Conservation (phyloP, 768 basidiomycete species). For the Xerocomellus dryophilus region DNA sequence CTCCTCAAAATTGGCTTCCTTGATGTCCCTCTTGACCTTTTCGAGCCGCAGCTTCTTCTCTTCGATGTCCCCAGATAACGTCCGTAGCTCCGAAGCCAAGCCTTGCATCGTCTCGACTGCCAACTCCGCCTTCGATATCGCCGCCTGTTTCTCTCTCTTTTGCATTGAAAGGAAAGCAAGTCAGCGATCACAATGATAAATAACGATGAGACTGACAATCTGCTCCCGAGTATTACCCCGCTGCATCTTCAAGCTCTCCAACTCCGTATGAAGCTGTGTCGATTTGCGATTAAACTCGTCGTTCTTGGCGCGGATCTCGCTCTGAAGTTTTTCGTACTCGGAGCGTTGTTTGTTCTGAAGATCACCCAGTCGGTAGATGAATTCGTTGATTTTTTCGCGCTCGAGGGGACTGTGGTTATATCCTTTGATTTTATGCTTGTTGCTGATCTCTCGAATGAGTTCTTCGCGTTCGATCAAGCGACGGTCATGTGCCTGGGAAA, state of each 20-base stretch:
- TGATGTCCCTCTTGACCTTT: conserved; percentile 58
- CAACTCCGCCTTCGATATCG: conserved; percentile 51
- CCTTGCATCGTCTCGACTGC: conserved; percentile 55
- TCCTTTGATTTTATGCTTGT: conserved; percentile 69
- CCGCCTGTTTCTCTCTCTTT: conserved; percentile 49
- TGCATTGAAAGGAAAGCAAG: not conserved
- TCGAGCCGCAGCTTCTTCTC: conserved; percentile 63
- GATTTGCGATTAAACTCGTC: conserved; percentile 66
- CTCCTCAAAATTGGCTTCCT: conserved; percentile 61
- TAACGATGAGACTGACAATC: conserved; percentile 42
- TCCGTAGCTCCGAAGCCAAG: conserved; percentile 52
- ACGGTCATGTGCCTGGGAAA: conserved; percentile 63
- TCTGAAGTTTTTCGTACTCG: conserved; percentile 69
- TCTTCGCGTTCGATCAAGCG: conserved; percentile 70
- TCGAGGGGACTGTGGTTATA: conserved; percentile 70
- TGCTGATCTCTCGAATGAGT: conserved; percentile 65
- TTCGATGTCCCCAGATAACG: conserved; percentile 59
- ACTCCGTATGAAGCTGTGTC: conserved; percentile 51
- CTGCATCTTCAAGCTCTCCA: conserved; percentile 54
- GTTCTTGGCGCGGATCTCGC: conserved; percentile 51
- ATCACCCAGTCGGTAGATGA: conserved; percentile 62
- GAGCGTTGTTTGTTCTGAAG: conserved; percentile 58
- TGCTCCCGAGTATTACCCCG: conserved; percentile 51
- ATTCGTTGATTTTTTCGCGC: conserved; percentile 68
- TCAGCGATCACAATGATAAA: not conserved